These are phyloP conservation scores for Arachis hypogaea DNA, from an alignment of 306 rosid genomes.

Conservation along the genomic window DNA sequence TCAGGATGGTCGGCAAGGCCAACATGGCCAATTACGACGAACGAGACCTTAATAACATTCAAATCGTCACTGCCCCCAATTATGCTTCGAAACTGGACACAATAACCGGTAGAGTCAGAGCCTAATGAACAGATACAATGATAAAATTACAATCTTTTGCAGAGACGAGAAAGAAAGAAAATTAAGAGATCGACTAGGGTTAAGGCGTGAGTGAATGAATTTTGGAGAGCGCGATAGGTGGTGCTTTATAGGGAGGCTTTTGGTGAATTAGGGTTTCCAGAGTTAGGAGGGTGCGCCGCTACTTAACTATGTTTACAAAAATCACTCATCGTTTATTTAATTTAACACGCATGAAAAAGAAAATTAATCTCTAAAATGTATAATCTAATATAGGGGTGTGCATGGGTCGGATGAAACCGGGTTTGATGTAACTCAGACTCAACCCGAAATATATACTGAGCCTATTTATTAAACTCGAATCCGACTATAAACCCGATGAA, in stretches of 20 bases:
- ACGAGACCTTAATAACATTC: slow-evolving; percentile 72
- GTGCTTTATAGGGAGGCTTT: neutral
- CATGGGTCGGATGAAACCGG: too few relatives aligned
- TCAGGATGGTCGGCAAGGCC: slow-evolving; percentile 98
- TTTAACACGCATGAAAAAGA: too few relatives aligned
- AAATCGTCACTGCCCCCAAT: slow-evolving; percentile 65
- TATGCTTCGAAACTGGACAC: too few relatives aligned
- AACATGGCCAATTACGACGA: slow-evolving; percentile 82
- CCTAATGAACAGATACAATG: neutral
- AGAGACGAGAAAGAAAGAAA: neutral
- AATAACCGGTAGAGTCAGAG: neutral
- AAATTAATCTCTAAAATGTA: too few relatives aligned
- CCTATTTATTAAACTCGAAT: too few relatives aligned
- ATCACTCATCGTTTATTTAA: too few relatives aligned
- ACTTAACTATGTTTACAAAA: neutral
- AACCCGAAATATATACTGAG: too few relatives aligned
- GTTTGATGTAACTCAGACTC: too few relatives aligned
- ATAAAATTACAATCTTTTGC: neutral
- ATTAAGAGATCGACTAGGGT: neutral
- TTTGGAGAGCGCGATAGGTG: neutral
- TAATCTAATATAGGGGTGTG: too few relatives aligned
- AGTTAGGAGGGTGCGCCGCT: neutral
- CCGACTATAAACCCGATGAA: too few relatives aligned
- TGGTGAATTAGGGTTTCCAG: slow-evolving; percentile 38
- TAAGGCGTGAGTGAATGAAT: neutral